Conservation (phyloP, 2,329 filamentous ascomycete species). For the Pseudogymnoascus destructans region DNA sequence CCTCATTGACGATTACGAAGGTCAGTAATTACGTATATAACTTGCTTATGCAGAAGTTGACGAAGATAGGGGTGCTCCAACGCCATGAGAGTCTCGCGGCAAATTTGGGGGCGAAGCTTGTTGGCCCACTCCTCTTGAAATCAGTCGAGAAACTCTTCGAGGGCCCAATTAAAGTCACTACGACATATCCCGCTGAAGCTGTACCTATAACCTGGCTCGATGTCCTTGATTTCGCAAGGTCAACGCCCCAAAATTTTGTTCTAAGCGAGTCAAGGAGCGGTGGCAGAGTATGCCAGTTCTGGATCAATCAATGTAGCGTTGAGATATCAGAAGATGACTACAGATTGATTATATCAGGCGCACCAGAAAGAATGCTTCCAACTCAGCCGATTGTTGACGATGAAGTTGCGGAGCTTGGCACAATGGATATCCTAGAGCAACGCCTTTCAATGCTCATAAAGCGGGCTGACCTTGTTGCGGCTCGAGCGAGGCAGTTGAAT, state of each 20-base stretch:
- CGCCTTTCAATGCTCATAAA: constrained; percentile 66
- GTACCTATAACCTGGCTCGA: constrained; percentile 68
- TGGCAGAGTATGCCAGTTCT: constrained; percentile 64
- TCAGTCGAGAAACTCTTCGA: constrained; percentile 80
- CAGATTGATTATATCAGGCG: constrained; percentile 69
- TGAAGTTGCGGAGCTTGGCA: constrained; percentile 72
- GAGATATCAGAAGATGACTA: constrained; percentile 85
- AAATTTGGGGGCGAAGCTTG: constrained; percentile 70
- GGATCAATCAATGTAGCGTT: constrained; percentile 65
- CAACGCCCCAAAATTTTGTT: constrained; percentile 65
- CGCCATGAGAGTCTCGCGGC: constrained; percentile 78
- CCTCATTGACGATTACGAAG: constrained; percentile 67
- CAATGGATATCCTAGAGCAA: constrained; percentile 70
- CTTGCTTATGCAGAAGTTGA: not conserved
- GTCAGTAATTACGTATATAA: constrained; percentile 25
- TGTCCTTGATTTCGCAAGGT: constrained; percentile 70
- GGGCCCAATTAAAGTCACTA: constrained; percentile 47
- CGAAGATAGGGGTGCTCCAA: constrained; percentile 53
- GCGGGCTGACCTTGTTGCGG: constrained; percentile 63
- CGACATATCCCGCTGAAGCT: constrained; percentile 41
- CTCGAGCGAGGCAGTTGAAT: constrained; percentile 63
- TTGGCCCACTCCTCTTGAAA: constrained; percentile 71
- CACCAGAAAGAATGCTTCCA: constrained; percentile 69
- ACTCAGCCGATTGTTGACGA: constrained; percentile 74
- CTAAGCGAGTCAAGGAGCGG: constrained; percentile 57